phyloP scores from a whole-genome alignment of 2,329 filamentous ascomycete genomes.

The Apiospora hydei region DNA sequence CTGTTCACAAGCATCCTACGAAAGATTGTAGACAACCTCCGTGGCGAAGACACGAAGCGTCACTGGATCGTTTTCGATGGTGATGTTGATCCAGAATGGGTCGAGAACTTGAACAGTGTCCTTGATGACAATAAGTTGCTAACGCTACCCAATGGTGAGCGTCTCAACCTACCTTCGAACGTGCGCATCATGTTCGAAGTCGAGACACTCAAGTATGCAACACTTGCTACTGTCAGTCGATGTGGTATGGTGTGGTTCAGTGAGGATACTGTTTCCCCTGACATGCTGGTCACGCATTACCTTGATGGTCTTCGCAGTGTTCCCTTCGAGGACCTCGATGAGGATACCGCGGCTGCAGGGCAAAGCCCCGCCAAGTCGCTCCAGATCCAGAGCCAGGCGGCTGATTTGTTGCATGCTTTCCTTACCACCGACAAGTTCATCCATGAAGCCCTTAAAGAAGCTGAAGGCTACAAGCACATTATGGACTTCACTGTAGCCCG shows the following conservation, averaged over 20 bases:
- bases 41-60: slow-evolving; percentile 93
- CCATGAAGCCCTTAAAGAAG: slow-evolving; percentile 76
- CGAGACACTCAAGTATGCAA: slow-evolving; percentile 96
- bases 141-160: slow-evolving; percentile 96
- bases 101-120: slow-evolving; percentile 99
- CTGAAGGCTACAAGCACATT: slow-evolving; percentile 85
- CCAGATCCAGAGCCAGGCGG: slow-evolving; percentile 79
- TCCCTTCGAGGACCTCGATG: slow-evolving; percentile 93
- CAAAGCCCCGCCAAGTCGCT: slow-evolving; percentile 81
- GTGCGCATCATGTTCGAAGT: slow-evolving; percentile 99
- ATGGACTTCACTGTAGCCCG: slow-evolving; percentile 97
- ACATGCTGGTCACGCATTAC: slow-evolving; percentile 94
- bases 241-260: slow-evolving; percentile 99
- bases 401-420: slow-evolving; percentile 78
- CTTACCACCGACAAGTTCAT: slow-evolving; percentile 84
- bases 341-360: slow-evolving; percentile 81
- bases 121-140: slow-evolving; percentile 98
- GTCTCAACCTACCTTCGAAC: slow-evolving; percentile 90
- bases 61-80: slow-evolving; percentile 99
- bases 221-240: slow-evolving; percentile 96
- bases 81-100: slow-evolving; percentile 99
- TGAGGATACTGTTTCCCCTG: slow-evolving; percentile 91
- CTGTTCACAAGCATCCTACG: slow-evolving; percentile 96
- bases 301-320: slow-evolving; percentile 82
- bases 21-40: slow-evolving; percentile 98